Evolutionary conservation across 257 asterid species (phyloP), one percentile per base, ranked within the genome.

Genomic region (Salvia rosmarinus): DNA sequence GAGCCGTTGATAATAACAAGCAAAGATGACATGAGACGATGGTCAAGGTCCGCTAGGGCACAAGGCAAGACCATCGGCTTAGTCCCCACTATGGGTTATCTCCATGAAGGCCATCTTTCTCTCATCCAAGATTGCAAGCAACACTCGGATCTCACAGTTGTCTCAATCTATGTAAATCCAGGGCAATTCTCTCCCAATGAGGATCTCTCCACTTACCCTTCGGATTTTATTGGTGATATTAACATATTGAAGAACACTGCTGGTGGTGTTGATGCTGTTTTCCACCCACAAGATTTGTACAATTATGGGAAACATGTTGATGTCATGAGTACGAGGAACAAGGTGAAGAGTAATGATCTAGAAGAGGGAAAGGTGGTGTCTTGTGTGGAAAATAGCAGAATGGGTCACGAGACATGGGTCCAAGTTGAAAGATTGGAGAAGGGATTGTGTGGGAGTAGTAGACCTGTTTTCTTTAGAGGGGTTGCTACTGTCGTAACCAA

Each of bases 31-130:
- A 94, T 91, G 99, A 73, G 97, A 68, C 68, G 71, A n/a, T 94
- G 99, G 98, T 88, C 98, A 12, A 84, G 98, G 64, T 69, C 78
- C 39, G 78, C 44, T 67, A 80, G 95, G 74, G 85, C 90, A 13
- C 77, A 79, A 74, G 89, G 90, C 30, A 83, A 80, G 74, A 78
- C 84, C 21, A 86, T 94, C 19, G 99, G 89, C 51, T 82, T 91
- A 47, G 98, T 89, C 37, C 98, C 99, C 47, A 89, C 99, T 9
- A 95, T 88, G 99, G 99, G 98, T 0, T 95, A 78, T 69, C 99
- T 95, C 46, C 99, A 95, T 30, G 84, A 91, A 34, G 99, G 99
- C 69, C 99, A 94, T 70, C 84, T 94, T 58, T 85, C 96, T 57
- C 86, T 94, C 20, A 67, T 94, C 49, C 80, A 79, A 80, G 85